Evolutionary conservation across 2,329 filamentous ascomycete species (phyloP), one percentile per base, ranked within the genome.

Genomic region (Clonostachys sp.): DNA sequence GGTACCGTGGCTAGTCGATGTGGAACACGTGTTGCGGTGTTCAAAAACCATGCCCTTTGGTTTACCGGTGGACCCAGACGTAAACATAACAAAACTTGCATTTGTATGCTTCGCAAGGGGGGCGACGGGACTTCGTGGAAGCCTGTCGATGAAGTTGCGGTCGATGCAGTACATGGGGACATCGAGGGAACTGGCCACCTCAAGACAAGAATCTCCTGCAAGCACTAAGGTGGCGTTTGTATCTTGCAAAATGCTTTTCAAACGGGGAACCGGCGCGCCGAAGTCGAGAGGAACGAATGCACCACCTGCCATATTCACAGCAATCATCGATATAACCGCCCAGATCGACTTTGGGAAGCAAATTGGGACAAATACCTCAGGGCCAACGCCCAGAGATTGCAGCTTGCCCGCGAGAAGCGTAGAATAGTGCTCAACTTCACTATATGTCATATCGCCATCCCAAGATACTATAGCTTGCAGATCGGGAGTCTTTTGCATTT

Each of bases 401-500:
- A 50, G 41, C 16, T 47, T 16, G 16, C 12, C 14, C 12, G 48
- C 48, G 10, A 50, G 41, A 4, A 17, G 18, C 6, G 34, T 24
- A 8, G 34, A 13, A 12, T 16, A 12, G n/a, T 18, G 34, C 12
- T 46, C 38, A 20, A 71, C 55, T 20, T 72, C 60, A 5, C n/a
- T 8, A 38, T 50, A 50, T 9, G 42, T 50, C 36, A 44, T 55
- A n/a, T 39, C 7, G 36, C 30, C 42, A 30, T 18, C 18, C 20
- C 17, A 44, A 16, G 42, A 44, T n/a, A 34, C 13, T 5, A 44
- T n/a, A 6, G 42, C 42, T 13, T 24, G 17, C 6, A 16, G 17
- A 30, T 44, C 30, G 16, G 42, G 42, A 13, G 24, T 13, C 12
- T 12, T n/a, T 6, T 33, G 42, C 12, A 30, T 46, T 46, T 70